A percentile compares a stretch with the other conserved stretches of the same genome.
Conservation (phyloP, 2,329 filamentous ascomycete species). For the Botryotinia convoluta region DNA sequence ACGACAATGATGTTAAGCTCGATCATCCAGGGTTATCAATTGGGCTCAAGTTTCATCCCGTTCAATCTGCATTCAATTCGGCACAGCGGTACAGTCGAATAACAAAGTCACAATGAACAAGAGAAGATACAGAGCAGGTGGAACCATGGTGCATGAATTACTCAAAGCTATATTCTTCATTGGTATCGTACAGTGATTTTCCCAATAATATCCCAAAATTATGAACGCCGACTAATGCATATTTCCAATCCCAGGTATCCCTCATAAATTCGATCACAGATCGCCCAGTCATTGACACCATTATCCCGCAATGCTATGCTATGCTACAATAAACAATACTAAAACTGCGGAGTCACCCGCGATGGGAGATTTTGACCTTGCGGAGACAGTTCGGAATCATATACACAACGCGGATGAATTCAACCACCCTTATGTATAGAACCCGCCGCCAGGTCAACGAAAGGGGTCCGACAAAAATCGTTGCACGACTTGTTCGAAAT, state of each 20-base stretch:
- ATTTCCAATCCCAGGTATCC: neutral
- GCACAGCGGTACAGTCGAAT: neutral
- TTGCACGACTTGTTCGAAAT: neutral
- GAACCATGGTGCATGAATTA: neutral
- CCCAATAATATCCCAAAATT: neutral
- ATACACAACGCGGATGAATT: neutral
- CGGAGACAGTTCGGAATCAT: neutral
- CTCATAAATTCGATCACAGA: slow-evolving; percentile 3
- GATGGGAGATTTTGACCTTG: neutral
- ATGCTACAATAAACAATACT: slow-evolving; percentile 12
- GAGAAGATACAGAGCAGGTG: neutral
- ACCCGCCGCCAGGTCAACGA: neutral
- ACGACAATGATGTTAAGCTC: neutral
- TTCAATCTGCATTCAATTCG: neutral
- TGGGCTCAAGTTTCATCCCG: neutral
- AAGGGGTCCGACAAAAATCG: neutral
- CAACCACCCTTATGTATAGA: neutral
- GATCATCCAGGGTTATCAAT: neutral
- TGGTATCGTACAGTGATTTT: neutral
- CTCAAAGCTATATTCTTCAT: neutral
- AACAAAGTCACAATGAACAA: neutral
- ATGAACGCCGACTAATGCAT: slow-evolving; percentile 9
- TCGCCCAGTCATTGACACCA: slow-evolving; percentile 2
- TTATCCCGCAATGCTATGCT: slow-evolving; percentile 1
- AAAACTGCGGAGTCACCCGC: neutral